Evolutionary conservation across 257 asterid genomes (phyloP).

Genomic region (Nicotiana knightiana): DNA sequence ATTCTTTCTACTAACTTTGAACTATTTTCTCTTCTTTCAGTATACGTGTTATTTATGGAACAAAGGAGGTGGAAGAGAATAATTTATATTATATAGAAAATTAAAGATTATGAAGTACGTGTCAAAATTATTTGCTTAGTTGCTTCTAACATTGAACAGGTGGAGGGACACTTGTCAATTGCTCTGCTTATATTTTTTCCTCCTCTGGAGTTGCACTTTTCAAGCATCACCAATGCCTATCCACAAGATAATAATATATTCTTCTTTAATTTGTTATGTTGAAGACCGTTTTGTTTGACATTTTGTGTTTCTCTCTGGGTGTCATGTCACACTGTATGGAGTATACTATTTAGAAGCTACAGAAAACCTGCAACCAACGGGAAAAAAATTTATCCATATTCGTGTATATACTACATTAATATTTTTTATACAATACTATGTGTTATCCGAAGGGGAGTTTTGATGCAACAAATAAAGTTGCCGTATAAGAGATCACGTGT

Average conservation of each 20-base stretch:
- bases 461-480: no score
- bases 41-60: background rate
- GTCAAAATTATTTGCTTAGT: conserved; percentile 7
- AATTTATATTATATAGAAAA: background rate
- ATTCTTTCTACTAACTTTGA: background rate
- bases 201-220: background rate
- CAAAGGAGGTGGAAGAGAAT: background rate
- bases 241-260: background rate
- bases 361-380: background rate
- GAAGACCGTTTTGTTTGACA: background rate
- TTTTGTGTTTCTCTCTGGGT: background rate
- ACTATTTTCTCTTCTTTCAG: background rate
- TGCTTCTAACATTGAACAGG: conserved; percentile 15
- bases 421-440: no score
- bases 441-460: no score
- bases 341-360: background rate
- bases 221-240: background rate
- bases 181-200: background rate
- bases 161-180: conserved; percentile 27
- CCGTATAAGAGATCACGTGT: no score
- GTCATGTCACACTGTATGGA: background rate
- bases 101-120: conserved; percentile 10
- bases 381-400: no score
- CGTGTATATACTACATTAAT: no score
- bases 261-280: background rate